These are phyloP conservation scores for Fusarium sambucinum DNA, from an alignment of 2,329 filamentous ascomycete species.

Conservation along the genomic window DNA sequence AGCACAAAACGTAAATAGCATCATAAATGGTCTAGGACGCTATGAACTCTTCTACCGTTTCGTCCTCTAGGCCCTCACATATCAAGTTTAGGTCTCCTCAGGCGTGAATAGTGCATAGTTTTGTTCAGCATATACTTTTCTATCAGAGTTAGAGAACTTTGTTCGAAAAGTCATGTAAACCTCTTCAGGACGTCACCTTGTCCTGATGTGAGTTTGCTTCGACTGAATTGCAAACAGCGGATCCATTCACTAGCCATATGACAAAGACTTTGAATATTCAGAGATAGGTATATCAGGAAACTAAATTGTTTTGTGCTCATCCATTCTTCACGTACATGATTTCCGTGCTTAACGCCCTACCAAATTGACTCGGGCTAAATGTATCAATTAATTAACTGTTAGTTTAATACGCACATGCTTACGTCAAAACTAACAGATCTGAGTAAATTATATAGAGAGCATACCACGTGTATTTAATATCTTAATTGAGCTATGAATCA, in stretches of 20 bases:
- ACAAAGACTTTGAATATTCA: not conserved
- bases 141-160: not conserved
- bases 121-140: not conserved
- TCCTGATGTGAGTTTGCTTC: not conserved
- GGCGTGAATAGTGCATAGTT: not conserved
- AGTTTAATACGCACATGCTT: too few relatives aligned
- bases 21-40: not conserved
- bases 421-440: too few relatives aligned
- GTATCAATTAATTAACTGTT: not conserved
- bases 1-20: not conserved
- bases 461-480: too few relatives aligned
- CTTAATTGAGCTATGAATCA: too few relatives aligned
- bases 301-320: too few relatives aligned
- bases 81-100: not conserved
- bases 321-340: too few relatives aligned
- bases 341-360: too few relatives aligned
- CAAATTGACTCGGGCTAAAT: not conserved
- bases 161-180: too few relatives aligned
- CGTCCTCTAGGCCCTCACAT: not conserved
- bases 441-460: too few relatives aligned
- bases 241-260: not conserved
- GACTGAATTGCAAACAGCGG: not conserved
- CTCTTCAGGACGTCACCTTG: not conserved
- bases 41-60: not conserved
- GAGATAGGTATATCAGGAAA: not conserved